Conservation (phyloP, 495 filamentous ascomycete species). For the Xylaria venustula region DNA sequence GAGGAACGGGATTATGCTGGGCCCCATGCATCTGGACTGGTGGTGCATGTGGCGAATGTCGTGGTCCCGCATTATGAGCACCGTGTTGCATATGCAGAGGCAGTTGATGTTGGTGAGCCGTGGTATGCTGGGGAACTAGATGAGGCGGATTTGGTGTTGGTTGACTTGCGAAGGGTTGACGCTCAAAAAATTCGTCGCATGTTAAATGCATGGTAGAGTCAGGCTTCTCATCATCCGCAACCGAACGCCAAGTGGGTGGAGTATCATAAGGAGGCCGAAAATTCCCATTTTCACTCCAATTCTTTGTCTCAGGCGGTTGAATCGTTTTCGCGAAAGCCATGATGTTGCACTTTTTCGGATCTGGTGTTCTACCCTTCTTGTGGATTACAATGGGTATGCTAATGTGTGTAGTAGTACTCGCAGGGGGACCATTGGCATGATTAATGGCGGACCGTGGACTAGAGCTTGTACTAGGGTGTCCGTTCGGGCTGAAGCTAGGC, state of each 20-base stretch:
- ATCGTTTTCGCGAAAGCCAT: slow-evolving; percentile 70
- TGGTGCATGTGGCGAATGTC: slow-evolving; percentile 60
- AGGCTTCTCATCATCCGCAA: slow-evolving; percentile 60
- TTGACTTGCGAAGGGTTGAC: slow-evolving; percentile 51
- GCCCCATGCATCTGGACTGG: slow-evolving; percentile 62
- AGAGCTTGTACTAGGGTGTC: slow-evolving; percentile 58
- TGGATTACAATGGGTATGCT: slow-evolving; percentile 44
- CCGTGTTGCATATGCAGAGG: slow-evolving; percentile 63
- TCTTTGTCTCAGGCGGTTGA: slow-evolving; percentile 65
- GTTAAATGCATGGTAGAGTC: slow-evolving; percentile 55
- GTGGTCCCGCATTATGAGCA: slow-evolving; percentile 40
- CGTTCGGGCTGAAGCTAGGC: slow-evolving; percentile 72
- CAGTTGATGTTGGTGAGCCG: slow-evolving; percentile 76
- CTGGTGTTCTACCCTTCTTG: slow-evolving; percentile 63
- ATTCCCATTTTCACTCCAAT: slow-evolving; percentile 67
- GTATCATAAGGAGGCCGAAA: slow-evolving; percentile 77
- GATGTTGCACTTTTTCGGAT: slow-evolving; percentile 55
- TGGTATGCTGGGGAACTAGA: slow-evolving; percentile 52
- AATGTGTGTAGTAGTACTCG: slow-evolving; percentile 8
- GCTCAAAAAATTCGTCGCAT: slow-evolving; percentile 76
- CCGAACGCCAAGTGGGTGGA: slow-evolving; percentile 71
- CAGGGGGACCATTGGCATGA: slow-evolving; percentile 43
- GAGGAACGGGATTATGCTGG: slow-evolving; percentile 62
- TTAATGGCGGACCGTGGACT: slow-evolving; percentile 60
- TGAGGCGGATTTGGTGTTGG: slow-evolving; percentile 66